Evolutionary conservation across 257 asterid species (phyloP), one percentile per base, ranked within the genome.

Genomic region (Solanum infundibuliforme): DNA sequence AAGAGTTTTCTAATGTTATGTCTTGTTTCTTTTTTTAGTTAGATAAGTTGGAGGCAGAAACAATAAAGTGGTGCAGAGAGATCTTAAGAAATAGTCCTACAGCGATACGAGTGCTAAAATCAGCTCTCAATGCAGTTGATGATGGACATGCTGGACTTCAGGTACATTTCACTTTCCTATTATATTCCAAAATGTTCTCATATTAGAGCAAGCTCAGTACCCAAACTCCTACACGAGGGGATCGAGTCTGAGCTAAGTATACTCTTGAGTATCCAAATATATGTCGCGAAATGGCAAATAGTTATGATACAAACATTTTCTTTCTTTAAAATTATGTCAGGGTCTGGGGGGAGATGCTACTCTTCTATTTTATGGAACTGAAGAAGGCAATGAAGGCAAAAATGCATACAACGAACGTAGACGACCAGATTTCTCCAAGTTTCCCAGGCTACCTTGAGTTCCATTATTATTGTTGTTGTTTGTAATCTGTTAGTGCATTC

Each of bases 131-230:
- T 90, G 99, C 99, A 34, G 95, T 91, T 34, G 99, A 97, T 75
- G 99, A 97, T 90, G 99, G 99, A 3, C 98, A 95, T 88, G 91
- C 98, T 58, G 99, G 99, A 83, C 98, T 97, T 89, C 99, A 96
- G 99, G 99, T 95, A 91, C 31, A 31, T 43, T 34, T 31, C 12
- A 21, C 62, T 14, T 74, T 76, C 46, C 55, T 12, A 18, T 38
- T 76, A 38, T 38, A 38, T n/a, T 76, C 48, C 62, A 77, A 77
- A 41, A 77, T 77, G 62, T 77, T 77, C 60, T 76, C 35, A n/a
- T n/a, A 76, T 76, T 39, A 39, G 65, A 77, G 72, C 35, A 73
- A 73, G 27, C 43, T 72, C 25, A 58, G 68, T n/a, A 60, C 68
- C 25, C n/a, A 8, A 48, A 48, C 60, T 48, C 60, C 60, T 48